Conservation (phyloP, 768 basidiomycete genomes). For the Tylopilus sp. region DNA sequence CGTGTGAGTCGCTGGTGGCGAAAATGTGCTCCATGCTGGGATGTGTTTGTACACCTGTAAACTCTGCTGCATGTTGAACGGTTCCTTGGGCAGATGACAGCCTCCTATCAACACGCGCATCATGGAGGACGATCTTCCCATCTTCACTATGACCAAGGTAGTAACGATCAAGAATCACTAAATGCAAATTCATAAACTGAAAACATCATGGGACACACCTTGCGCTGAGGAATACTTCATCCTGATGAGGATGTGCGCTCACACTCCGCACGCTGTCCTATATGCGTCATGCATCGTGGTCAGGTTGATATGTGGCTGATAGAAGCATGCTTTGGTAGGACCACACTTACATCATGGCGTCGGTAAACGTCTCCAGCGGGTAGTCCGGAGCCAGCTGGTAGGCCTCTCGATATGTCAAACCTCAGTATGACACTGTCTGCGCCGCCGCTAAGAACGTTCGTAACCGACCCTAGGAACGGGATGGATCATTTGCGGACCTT, state of each 20-base stretch:
- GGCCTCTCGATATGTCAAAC: conserved; percentile 45
- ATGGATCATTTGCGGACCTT: conserved; percentile 46
- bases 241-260: conserved; percentile 62
- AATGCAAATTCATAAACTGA: conserved; percentile 13
- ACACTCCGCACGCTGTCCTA: conserved; percentile 67
- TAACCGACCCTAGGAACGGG: conserved; percentile 9
- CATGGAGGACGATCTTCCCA: conserved; percentile 62
- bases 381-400: conserved; percentile 18
- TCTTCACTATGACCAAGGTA: conserved; percentile 55
- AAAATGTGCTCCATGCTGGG: conserved; percentile 69
- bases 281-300: conserved; percentile 14
- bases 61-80: conserved; percentile 51
- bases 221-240: conserved; percentile 68
- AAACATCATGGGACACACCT: conserved; percentile 41
- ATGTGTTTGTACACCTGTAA: conserved; percentile 65
- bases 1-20: conserved; percentile 56
- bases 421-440: conserved; percentile 49
- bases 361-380: conserved; percentile 28
- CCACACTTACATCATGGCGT: conserved; percentile 30
- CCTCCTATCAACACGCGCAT: conserved; percentile 43
- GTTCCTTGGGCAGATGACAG: conserved; percentile 44
- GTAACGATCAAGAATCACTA: conserved; percentile 17
- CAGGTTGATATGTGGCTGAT: conserved; percentile 17
- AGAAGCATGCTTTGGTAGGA: conserved; percentile 12
- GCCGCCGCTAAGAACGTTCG: conserved; percentile 45